Conservation (phyloP, 257 asterid species). For the Apocynum venetum region DNA sequence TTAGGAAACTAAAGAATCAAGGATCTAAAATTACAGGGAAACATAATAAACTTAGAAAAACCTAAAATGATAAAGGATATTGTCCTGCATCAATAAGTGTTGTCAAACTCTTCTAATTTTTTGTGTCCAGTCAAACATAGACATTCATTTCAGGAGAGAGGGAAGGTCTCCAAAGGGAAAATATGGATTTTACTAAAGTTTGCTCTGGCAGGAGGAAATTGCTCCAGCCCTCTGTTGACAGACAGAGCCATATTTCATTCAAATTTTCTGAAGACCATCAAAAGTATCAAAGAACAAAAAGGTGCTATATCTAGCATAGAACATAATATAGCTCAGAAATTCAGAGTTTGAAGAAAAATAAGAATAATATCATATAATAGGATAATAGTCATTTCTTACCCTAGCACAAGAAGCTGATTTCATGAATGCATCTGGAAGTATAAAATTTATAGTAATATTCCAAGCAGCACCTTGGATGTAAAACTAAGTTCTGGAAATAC, state of each 20-base stretch:
- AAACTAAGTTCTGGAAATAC: slow-evolving; percentile 31
- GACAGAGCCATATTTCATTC: neutral
- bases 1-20: neutral
- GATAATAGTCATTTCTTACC: neutral
- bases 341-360: neutral
- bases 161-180: neutral
- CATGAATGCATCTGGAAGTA: neutral
- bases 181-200: neutral
- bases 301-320: neutral
- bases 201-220: neutral
- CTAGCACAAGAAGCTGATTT: neutral
- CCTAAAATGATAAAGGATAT: neutral
- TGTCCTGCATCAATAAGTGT: neutral
- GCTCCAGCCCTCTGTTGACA: neutral
- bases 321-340: neutral
- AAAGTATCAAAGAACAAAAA: neutral
- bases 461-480: slow-evolving; percentile 7
- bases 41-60: neutral
- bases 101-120: neutral
- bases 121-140: neutral
- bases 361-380: neutral
- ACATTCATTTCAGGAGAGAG: neutral
- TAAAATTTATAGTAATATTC: neutral
- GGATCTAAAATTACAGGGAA: neutral
- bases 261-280: neutral